Conservation (phyloP, 148 eudicot genomes). For the Rhododendron ovatum region DNA sequence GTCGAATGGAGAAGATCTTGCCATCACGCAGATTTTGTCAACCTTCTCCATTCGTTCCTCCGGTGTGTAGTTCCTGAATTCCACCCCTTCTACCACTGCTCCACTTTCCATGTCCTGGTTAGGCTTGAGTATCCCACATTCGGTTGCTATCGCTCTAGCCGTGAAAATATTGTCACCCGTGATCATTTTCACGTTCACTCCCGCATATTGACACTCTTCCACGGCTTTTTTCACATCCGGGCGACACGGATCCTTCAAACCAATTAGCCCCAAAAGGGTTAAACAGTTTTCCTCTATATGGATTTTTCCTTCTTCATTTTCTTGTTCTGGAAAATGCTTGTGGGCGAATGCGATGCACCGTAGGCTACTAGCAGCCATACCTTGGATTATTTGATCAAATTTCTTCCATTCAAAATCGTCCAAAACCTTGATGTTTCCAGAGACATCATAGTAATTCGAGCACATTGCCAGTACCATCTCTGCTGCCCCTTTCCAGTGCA, state of each 20-base stretch:
- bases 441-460: too few relatives aligned
- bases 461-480: too few relatives aligned
- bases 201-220: constrained; percentile 5
- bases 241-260: background rate
- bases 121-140: constrained; percentile 19
- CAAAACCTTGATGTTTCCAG: too few relatives aligned
- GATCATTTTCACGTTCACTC: constrained; percentile 15
- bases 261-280: constrained; percentile 13
- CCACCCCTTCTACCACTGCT: constrained; percentile 6
- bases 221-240: constrained; percentile 10
- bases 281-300: background rate
- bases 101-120: background rate
- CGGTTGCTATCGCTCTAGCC: constrained; percentile 17
- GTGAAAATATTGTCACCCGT: constrained; percentile 14
- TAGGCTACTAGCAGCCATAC: too few relatives aligned
- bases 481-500: too few relatives aligned
- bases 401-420: too few relatives aligned
- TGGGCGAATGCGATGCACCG: too few relatives aligned
- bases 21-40: constrained; percentile 13
- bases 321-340: too few relatives aligned
- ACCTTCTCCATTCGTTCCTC: constrained; percentile 18
- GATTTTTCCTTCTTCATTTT: background rate
- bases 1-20: constrained; percentile 6
- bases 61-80: constrained; percentile 10
- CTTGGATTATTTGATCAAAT: too few relatives aligned